Evolutionary conservation across 805 yeast genomes (phyloP).

Genomic region (Candida hungchunana): DNA sequence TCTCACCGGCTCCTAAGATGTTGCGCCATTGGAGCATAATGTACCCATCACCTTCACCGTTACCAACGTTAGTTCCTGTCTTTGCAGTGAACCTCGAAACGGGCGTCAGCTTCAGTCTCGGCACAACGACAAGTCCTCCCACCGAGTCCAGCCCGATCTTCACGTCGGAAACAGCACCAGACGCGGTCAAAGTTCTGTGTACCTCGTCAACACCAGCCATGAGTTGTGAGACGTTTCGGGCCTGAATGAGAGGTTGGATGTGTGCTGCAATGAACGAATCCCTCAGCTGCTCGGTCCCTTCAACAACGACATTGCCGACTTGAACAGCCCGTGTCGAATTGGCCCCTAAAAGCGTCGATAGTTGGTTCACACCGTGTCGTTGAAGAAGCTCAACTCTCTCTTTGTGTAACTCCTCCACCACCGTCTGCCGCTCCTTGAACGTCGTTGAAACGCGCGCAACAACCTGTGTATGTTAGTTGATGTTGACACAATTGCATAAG

Average conservation of each 20-base stretch:
- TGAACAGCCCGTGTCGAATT: slow-evolving; percentile 39
- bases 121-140: slow-evolving; percentile 24
- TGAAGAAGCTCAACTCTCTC: slow-evolving; percentile 27
- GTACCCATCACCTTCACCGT: slow-evolving; percentile 96
- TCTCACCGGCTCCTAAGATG: slow-evolving; percentile 67
- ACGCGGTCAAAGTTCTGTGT: slow-evolving; percentile 39
- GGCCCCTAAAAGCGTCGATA: slow-evolving; percentile 27
- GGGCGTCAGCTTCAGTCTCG: slow-evolving; percentile 38
- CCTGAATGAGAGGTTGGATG: slow-evolving; percentile 40
- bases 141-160: slow-evolving; percentile 29
- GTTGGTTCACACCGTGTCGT: slow-evolving; percentile 25
- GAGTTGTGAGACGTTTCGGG: slow-evolving; percentile 39
- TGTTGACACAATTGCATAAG: too few species aligned
- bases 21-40: slow-evolving; percentile 65
- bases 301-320: slow-evolving; percentile 41
- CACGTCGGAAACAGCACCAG: slow-evolving; percentile 41
- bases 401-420: slow-evolving; percentile 24
- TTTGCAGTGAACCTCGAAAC: slow-evolving; percentile 72
- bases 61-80: slow-evolving; percentile 94
- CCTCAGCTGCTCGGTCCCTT: slow-evolving; percentile 45
- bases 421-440: slow-evolving; percentile 17
- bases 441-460: slow-evolving; percentile 20
- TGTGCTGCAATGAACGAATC: slow-evolving; percentile 43
- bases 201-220: slow-evolving; percentile 40
- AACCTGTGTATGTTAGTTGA: too few species aligned